These are phyloP conservation scores for Asclepias syriaca DNA, from an alignment of 257 asterid genomes.

Conservation along the genomic window DNA sequence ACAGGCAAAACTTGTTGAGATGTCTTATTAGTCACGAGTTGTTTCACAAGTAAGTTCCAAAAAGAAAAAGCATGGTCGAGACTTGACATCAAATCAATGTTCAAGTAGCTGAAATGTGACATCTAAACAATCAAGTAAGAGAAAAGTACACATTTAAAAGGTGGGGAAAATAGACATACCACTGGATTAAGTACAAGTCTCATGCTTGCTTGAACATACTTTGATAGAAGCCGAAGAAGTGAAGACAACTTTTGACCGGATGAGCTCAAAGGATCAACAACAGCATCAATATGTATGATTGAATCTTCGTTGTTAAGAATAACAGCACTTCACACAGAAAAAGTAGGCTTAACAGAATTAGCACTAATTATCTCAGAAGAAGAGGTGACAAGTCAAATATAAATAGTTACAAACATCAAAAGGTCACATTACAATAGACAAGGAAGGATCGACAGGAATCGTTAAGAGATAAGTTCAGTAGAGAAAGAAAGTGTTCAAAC, in stretches of 20 bases:
- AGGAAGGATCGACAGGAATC: neutral
- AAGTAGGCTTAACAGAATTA: conserved; percentile 20
- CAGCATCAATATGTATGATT: conserved; percentile 94
- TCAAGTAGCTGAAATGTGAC: neutral
- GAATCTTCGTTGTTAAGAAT: conserved; percentile 60
- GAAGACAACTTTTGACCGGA: conserved; percentile 94
- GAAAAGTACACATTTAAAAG: neutral
- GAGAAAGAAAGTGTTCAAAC: neutral
- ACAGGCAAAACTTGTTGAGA: conserved; percentile 7
- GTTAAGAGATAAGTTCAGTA: neutral
- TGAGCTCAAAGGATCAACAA: conserved; percentile 93
- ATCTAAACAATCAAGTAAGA: neutral
- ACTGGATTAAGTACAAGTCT: conserved; percentile 93
- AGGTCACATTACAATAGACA: neutral
- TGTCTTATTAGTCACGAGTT: neutral
- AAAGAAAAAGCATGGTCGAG: conserved; percentile 9
- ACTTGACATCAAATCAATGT: neutral
- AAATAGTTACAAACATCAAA: neutral
- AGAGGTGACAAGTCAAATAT: neutral
- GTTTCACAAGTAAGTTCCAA: neutral
- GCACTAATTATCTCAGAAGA: conserved; percentile 3
- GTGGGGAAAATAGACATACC: conserved; percentile 40
- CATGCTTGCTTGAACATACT: conserved; percentile 83
- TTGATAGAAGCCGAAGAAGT: conserved; percentile 76
- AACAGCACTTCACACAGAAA: conserved; percentile 68